A percentile compares a stretch with the other conserved stretches of the same genome.
phyloP scores from a whole-genome alignment of 768 basidiomycete genomes.

The Mycena pura region DNA sequence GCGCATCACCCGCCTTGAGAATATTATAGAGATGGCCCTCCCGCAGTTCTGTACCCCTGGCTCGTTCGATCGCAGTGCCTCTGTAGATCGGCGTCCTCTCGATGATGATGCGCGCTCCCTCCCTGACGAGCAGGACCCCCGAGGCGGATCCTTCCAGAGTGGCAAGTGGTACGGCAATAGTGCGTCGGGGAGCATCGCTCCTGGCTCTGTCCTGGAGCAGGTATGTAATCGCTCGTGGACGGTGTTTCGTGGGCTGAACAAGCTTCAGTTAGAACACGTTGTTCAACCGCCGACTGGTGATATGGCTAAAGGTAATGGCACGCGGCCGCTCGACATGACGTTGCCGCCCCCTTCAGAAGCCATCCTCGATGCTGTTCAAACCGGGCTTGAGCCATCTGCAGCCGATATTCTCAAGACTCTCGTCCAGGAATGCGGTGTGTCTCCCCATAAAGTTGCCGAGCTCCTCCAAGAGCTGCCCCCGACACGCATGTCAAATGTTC shows the following conservation, averaged over 20 bases:
- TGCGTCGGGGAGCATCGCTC: slow-evolving; percentile 83
- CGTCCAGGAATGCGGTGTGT: slow-evolving; percentile 91
- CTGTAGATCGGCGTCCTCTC: slow-evolving; percentile 51
- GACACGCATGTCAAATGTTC: slow-evolving; percentile 71
- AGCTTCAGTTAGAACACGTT: slow-evolving; percentile 57
- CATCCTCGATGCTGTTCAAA: slow-evolving; percentile 51
- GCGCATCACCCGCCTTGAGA: slow-evolving; percentile 77
- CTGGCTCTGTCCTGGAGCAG: slow-evolving; percentile 81
- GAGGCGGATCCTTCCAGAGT: slow-evolving; percentile 79
- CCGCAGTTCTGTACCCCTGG: slow-evolving; percentile 69
- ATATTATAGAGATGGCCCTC: slow-evolving; percentile 79
- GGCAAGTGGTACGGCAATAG: slow-evolving; percentile 88
- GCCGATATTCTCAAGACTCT: slow-evolving; percentile 86
- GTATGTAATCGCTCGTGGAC: slow-evolving; percentile 41
- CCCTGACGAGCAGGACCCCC: slow-evolving; percentile 78
- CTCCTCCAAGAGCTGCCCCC: slow-evolving; percentile 89
- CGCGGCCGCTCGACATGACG: slow-evolving; percentile 1
- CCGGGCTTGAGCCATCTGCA: slow-evolving; percentile 60
- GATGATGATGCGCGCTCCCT: slow-evolving; percentile 79
- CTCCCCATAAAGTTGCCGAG: slow-evolving; percentile 89
- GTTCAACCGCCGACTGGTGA: slow-evolving; percentile 48
- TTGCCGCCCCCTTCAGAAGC: slow-evolving; percentile 29
- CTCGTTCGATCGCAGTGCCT: slow-evolving; percentile 34
- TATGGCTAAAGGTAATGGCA: not conserved
- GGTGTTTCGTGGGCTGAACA: not conserved